Percentiles rank a stretch among this genome's conserved stretches.
These are phyloP conservation scores for Amanita inopinata DNA, from an alignment of 768 basidiomycete species.

Conservation along the genomic window DNA sequence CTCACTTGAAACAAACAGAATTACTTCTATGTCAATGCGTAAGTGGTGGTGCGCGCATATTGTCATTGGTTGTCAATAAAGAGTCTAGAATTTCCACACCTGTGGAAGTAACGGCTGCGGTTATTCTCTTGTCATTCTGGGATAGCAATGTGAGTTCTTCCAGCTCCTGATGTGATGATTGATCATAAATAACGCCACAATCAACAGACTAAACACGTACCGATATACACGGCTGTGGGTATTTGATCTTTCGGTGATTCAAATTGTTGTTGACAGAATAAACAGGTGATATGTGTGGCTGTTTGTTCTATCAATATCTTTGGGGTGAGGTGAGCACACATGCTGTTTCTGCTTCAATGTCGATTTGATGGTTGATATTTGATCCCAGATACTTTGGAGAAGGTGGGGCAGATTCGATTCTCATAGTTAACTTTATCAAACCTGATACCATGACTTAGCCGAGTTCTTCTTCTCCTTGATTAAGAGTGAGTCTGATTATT, in stretches of 20 bases:
- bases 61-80: neutral
- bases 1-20: slow-evolving; percentile 19
- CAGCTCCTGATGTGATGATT: too few species aligned
- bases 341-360: neutral
- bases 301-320: slow-evolving; percentile 58
- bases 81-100: slow-evolving; percentile 46
- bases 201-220: slow-evolving; percentile 41
- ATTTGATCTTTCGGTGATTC: too few species aligned
- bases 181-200: too few species aligned
- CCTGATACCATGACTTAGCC: slow-evolving; percentile 23
- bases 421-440: neutral
- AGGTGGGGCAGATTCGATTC: slow-evolving; percentile 24
- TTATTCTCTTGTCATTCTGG: slow-evolving; percentile 67
- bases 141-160: slow-evolving; percentile 40
- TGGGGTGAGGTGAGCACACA: slow-evolving; percentile 43
- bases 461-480: slow-evolving; percentile 61
- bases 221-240: slow-evolving; percentile 43
- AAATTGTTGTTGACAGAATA: too few species aligned
- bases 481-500: slow-evolving; percentile 35
- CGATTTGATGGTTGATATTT: slow-evolving; percentile 1
- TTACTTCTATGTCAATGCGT: slow-evolving; percentile 35
- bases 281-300: slow-evolving; percentile 41
- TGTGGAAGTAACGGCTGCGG: slow-evolving; percentile 67
- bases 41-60: neutral
- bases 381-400: slow-evolving; percentile 50